Evolutionary conservation across 2,329 filamentous ascomycete species (phyloP).

Genomic region (Aspergillus luchuensis): DNA sequence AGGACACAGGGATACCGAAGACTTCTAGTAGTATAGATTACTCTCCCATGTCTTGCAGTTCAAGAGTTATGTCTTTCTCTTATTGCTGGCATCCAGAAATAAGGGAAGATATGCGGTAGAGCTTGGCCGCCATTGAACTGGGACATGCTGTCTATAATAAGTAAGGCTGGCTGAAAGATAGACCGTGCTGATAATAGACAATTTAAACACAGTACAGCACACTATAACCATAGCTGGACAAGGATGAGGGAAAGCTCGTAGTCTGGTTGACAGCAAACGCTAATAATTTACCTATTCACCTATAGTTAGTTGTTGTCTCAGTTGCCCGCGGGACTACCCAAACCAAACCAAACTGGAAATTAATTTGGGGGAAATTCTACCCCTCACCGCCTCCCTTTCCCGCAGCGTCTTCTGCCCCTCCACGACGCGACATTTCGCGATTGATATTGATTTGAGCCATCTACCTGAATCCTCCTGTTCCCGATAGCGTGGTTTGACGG

Average conservation of each 20-base stretch:
- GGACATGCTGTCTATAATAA: neutral
- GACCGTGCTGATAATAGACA: neutral
- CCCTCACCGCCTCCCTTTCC: constrained; percentile 23
- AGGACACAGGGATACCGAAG: neutral
- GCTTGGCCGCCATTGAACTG: neutral
- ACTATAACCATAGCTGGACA: neutral
- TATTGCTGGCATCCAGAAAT: no score
- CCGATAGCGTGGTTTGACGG: neutral
- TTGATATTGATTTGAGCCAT: constrained; percentile 1
- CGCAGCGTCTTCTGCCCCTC: constrained; percentile 19
- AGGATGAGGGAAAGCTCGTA: no score
- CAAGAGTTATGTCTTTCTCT: neutral
- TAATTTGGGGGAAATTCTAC: neutral
- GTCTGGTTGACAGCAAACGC: neutral
- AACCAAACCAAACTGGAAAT: neutral
- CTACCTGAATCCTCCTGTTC: neutral
- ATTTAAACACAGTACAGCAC: neutral
- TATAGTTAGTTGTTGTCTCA: neutral
- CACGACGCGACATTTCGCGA: constrained; percentile 22
- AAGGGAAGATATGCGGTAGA: neutral
- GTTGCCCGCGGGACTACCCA: neutral
- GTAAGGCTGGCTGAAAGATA: neutral
- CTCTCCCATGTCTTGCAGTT: neutral
- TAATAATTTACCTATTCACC: neutral
- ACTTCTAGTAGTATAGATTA: neutral